Percentiles rank a stretch among this genome's conserved stretches.
These are phyloP conservation scores for Trypanosoma melophagium DNA, from an alignment of 208 protist genomes.

Conservation along the genomic window DNA sequence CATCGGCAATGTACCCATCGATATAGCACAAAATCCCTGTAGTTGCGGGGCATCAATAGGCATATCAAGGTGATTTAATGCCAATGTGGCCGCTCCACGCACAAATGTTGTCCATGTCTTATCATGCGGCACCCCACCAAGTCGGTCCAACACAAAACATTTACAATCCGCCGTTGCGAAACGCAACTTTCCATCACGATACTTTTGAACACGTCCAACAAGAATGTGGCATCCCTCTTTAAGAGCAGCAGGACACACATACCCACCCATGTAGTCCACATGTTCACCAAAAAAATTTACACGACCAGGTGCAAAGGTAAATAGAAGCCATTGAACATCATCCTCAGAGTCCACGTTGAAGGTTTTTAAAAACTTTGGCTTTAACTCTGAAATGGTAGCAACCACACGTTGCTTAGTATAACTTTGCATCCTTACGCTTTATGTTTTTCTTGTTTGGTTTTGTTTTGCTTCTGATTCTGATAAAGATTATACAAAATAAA, in stretches of 20 bases:
- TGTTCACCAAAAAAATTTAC: constrained; percentile 89
- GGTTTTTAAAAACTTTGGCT: constrained; percentile 57
- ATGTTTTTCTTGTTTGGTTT: constrained; percentile 4
- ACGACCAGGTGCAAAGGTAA: constrained; percentile 65
- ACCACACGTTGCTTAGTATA: constrained; percentile 46
- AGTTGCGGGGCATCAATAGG: constrained; percentile 37
- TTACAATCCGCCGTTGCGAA: constrained; percentile 42
- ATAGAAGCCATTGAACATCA: constrained; percentile 54
- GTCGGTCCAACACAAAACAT: constrained; percentile 35
- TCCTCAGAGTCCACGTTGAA: constrained; percentile 35
- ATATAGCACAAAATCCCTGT: constrained; percentile 54
- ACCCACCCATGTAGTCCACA: constrained; percentile 79
- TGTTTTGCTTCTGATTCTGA: neutral
- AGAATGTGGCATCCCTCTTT: constrained; percentile 58
- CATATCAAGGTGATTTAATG: constrained; percentile 40
- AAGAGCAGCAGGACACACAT: constrained; percentile 56
- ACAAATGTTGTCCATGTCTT: constrained; percentile 60
- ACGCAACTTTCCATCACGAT: constrained; percentile 43
- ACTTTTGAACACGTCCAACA: constrained; percentile 38
- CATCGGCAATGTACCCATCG: constrained; percentile 61
- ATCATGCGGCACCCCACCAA: constrained; percentile 32
- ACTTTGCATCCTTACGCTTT: constrained; percentile 29
- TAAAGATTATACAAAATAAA: neutral
- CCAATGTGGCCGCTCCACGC: constrained; percentile 39
- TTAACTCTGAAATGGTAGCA: constrained; percentile 40